Percentiles rank a stretch among this genome's conserved stretches.
Evolutionary conservation across 768 basidiomycete species (phyloP).

Genomic region (Rhodotorula graminis): DNA sequence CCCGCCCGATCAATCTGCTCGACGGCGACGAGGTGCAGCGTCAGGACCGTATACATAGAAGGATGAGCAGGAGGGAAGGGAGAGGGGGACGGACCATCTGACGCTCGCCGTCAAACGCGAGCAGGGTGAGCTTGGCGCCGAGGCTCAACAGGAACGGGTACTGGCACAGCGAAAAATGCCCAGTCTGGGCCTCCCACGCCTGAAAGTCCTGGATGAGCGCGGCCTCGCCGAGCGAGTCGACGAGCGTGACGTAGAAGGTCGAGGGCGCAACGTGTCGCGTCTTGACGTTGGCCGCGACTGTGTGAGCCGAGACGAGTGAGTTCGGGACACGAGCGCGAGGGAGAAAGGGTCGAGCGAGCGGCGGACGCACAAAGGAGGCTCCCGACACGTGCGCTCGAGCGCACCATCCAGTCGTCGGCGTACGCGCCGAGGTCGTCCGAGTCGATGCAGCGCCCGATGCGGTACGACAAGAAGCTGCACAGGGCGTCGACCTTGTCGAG

Average conservation of each 20-base stretch:
- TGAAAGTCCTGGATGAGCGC: conserved; percentile 17
- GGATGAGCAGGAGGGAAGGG: no score
- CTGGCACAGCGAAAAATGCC: conserved; percentile 29
- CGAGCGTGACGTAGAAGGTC: conserved; percentile 26
- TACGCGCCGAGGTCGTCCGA: neutral
- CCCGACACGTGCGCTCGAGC: conserved; percentile 9
- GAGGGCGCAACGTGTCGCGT: conserved; percentile 6
- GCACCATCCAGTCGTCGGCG: conserved; percentile 21
- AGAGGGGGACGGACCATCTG: conserved; percentile 24
- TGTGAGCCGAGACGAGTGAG: no score
- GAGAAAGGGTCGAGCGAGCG: no score
- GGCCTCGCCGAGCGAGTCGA: conserved; percentile 27
- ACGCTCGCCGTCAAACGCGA: conserved; percentile 28
- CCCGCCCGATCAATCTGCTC: conserved; percentile 3
- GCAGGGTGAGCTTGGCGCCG: conserved; percentile 32
- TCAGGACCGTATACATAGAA: neutral
- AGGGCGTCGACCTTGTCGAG: conserved; percentile 16
- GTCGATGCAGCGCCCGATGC: neutral
- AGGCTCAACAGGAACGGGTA: conserved; percentile 39
- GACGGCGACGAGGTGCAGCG: no score
- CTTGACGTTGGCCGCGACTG: neutral
- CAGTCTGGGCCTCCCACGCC: conserved; percentile 11
- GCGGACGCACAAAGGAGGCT: conserved; percentile 14
- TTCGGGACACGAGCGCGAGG: neutral
- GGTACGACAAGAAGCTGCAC: neutral